A percentile compares a stretch with the other conserved stretches of the same genome.
Evolutionary conservation across 2,329 filamentous ascomycete species (phyloP).

Genomic region (Polychaeton citri): DNA sequence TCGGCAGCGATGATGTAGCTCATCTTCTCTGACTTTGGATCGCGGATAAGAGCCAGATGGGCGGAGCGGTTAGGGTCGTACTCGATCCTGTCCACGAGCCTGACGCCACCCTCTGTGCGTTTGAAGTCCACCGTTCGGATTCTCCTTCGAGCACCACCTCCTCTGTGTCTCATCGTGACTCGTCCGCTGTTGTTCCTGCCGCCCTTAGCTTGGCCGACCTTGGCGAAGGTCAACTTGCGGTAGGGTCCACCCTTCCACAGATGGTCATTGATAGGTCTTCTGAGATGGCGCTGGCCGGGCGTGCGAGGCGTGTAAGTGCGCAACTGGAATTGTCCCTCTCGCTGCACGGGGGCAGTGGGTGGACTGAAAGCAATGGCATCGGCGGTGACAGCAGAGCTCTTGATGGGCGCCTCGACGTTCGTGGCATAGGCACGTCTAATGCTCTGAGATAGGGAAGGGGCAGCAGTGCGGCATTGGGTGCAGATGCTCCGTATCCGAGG

Average conservation of each 20-base stretch:
- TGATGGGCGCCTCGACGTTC: constrained; percentile 20
- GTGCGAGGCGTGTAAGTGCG: constrained; percentile 89
- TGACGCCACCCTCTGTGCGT: constrained; percentile 64
- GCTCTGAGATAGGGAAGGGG: not conserved
- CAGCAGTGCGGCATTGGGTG: constrained; percentile 35
- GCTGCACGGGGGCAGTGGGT: constrained; percentile 17
- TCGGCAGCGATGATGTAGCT: constrained; percentile 94
- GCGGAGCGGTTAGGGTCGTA: constrained; percentile 89
- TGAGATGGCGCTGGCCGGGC: constrained; percentile 81
- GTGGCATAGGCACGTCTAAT: constrained; percentile 40
- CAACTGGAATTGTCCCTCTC: constrained; percentile 37
- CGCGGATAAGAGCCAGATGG: constrained; percentile 78
- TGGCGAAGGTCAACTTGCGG: constrained; percentile 71
- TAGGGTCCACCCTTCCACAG: constrained; percentile 87
- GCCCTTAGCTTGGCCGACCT: constrained; percentile 85
- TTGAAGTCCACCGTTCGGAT: constrained; percentile 87
- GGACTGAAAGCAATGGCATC: constrained; percentile 17
- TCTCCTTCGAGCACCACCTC: constrained; percentile 81
- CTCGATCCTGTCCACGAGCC: constrained; percentile 85
- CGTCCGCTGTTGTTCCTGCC: constrained; percentile 78
- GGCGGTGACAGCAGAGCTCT: constrained; percentile 12
- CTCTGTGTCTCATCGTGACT: constrained; percentile 80
- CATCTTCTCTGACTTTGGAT: constrained; percentile 58
- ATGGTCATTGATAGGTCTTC: constrained; percentile 88
- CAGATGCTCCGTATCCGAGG: constrained; percentile 45